Evolutionary conservation across 345 rosid species (phyloP).

Genomic region (Citrus hindsii): DNA sequence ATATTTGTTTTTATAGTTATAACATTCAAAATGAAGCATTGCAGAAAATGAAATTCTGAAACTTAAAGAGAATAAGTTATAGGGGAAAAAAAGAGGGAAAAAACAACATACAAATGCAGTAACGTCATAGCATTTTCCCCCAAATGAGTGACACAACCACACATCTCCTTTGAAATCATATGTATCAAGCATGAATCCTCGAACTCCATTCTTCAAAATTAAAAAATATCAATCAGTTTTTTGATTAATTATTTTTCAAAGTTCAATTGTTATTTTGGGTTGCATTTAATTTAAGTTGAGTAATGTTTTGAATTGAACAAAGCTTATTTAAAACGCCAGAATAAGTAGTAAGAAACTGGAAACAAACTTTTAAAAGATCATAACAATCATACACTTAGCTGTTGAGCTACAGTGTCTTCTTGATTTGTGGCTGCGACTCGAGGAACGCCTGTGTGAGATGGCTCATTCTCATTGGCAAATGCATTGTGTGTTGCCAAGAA

Average conservation of each 20-base stretch:
- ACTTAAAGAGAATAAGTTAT: not conserved
- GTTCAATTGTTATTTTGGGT: not conserved
- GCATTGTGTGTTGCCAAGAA: conserved; percentile 71
- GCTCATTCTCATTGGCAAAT: conserved; percentile 52
- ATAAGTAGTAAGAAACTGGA: not conserved
- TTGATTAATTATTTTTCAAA: too few species aligned
- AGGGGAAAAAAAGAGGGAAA: rapidly evolving
- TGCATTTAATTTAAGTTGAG: too few species aligned
- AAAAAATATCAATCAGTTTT: not conserved
- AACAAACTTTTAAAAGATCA: not conserved
- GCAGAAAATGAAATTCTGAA: not conserved
- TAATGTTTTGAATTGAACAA: not conserved
- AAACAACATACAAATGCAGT: conserved; percentile 53
- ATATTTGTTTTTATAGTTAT: not conserved
- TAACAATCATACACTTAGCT: conserved; percentile 43
- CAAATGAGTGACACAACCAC: conserved; percentile 71
- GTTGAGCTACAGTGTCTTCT: conserved; percentile 60
- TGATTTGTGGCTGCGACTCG: conserved; percentile 54
- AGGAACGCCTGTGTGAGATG: conserved; percentile 46
- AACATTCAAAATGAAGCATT: not conserved
- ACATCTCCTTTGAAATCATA: conserved; percentile 62
- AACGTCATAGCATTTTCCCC: conserved; percentile 51
- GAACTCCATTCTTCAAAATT: conserved; percentile 53
- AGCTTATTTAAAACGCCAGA: not conserved
- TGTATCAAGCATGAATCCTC: conserved; percentile 66